Conservation (phyloP, 2,329 filamentous ascomycete species). For the Exophiala bonariae region DNA sequence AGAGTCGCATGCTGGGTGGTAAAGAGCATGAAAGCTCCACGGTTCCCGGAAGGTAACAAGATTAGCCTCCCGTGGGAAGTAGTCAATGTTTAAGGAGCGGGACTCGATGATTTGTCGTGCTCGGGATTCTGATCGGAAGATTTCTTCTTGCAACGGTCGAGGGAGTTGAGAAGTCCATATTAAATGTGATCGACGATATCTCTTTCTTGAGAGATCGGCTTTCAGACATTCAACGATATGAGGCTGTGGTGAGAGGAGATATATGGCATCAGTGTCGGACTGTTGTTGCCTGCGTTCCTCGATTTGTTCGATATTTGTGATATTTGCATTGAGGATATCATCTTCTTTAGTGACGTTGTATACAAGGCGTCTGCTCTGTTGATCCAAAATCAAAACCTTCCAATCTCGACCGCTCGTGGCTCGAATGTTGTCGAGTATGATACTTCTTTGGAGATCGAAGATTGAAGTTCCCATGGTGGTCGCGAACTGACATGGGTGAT, state of each 20-base stretch:
- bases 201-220: constrained; percentile 81
- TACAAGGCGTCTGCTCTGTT: constrained; percentile 77
- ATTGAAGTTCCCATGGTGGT: constrained; percentile 78
- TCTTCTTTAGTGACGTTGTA: constrained; percentile 92
- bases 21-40: constrained; percentile 91
- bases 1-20: constrained; percentile 84
- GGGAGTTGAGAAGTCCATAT: constrained; percentile 79
- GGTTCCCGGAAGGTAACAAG: constrained; percentile 90
- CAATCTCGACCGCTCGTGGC: constrained; percentile 56
- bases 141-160: constrained; percentile 69
- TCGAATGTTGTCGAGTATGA: constrained; percentile 26
- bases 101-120: constrained; percentile 75
- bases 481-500: not conserved
- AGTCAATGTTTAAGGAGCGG: constrained; percentile 82
- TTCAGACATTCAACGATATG: constrained; percentile 93
- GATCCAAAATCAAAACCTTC: constrained; percentile 94
- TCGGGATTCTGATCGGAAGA: constrained; percentile 68
- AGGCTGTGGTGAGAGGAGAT: constrained; percentile 80
- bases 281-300: constrained; percentile 81
- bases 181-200: constrained; percentile 77
- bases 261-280: constrained; percentile 90
- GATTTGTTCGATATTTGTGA: constrained; percentile 94
- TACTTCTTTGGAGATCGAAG: constrained; percentile 73
- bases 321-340: constrained; percentile 94
- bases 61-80: constrained; percentile 85